phyloP scores from a whole-genome alignment of 1,139 yeast species.

The Yamadazyma friedrichii region DNA sequence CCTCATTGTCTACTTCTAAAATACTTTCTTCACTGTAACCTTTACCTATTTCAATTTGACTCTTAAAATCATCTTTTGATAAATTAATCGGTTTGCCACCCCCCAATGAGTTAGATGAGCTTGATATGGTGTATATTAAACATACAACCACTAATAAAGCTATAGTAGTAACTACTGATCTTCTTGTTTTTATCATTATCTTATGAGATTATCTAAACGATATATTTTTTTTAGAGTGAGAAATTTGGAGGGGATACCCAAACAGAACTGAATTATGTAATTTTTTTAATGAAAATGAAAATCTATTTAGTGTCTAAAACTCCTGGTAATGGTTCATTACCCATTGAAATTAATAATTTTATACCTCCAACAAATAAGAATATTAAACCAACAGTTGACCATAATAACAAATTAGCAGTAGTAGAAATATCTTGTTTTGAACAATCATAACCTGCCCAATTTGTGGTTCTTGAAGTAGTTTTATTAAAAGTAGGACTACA shows the following conservation, averaged over 20 bases:
- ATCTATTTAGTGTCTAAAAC: conserved; percentile 50
- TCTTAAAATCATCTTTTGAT: conserved; percentile 4
- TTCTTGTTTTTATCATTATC: conserved; percentile 14
- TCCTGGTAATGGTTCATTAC: conserved; percentile 65
- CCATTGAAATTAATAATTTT: conserved; percentile 52
- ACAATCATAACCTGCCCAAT: conserved; percentile 70
- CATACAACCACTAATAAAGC: conserved; percentile 12
- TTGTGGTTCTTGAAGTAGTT: conserved; percentile 49
- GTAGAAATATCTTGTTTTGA: conserved; percentile 63
- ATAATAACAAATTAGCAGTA: conserved; percentile 63
- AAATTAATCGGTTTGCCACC: conserved; percentile 23
- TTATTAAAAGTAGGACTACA: conserved; percentile 54
- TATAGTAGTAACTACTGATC: conserved; percentile 15
- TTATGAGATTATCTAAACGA: neutral
- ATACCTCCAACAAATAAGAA: conserved; percentile 52
- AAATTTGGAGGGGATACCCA: neutral
- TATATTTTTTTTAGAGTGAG: neutral
- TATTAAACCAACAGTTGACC: conserved; percentile 56
- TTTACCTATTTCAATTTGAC: conserved; percentile 4
- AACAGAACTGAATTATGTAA: too few species aligned
- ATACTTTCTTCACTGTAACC: conserved; percentile 11
- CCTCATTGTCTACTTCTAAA: conserved; percentile 10
- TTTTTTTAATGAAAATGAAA: neutral
- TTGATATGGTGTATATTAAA: conserved; percentile 15
- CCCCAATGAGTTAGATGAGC: conserved; percentile 8